phyloP scores from a whole-genome alignment of 352 stramenopile genomes.

The Phytopythium mirpurense region DNA sequence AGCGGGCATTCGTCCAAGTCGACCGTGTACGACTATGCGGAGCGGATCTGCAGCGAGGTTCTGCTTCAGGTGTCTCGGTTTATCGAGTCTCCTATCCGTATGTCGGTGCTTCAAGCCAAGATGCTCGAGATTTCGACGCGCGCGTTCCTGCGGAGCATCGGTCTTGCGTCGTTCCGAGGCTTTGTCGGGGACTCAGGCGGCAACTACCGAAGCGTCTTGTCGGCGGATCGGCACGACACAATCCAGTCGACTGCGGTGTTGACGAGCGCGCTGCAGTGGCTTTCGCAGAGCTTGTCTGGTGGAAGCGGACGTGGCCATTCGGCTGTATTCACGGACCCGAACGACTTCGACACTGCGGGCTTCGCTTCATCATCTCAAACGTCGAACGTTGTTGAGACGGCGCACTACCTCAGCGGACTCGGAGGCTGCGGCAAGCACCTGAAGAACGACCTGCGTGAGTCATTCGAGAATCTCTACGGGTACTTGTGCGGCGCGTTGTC shows the following conservation, averaged over 20 bases:
- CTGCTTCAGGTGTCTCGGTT: conserved; percentile 82
- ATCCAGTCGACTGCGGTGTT: conserved; percentile 75
- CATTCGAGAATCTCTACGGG: conserved; percentile 84
- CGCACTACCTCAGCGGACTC: conserved; percentile 69
- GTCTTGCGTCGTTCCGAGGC: conserved; percentile 69
- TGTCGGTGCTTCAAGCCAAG: conserved; percentile 64
- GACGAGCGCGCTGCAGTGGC: conserved; percentile 66
- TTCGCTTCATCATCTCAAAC: conserved; percentile 12
- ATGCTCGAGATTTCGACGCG: conserved; percentile 71
- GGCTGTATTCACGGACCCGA: conserved; percentile 27
- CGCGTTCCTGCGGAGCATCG: conserved; percentile 74
- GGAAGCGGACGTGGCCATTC: neutral
- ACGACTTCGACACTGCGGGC: conserved; percentile 27
- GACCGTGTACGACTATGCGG: conserved; percentile 66
- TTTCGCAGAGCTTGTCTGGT: conserved; percentile 19
- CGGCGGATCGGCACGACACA: conserved; percentile 36
- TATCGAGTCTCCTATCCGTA: conserved; percentile 67
- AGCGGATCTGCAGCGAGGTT: conserved; percentile 82
- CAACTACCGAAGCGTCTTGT: conserved; percentile 26
- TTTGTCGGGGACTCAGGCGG: conserved; percentile 61
- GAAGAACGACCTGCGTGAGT: conserved; percentile 66
- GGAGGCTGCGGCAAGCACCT: conserved; percentile 79
- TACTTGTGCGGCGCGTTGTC: conserved; percentile 73
- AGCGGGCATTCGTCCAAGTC: conserved; percentile 34
- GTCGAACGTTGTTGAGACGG: conserved; percentile 26